Evolutionary conservation across 139 green algal species (phyloP).

Genomic region (Zygnema cylindricum): DNA sequence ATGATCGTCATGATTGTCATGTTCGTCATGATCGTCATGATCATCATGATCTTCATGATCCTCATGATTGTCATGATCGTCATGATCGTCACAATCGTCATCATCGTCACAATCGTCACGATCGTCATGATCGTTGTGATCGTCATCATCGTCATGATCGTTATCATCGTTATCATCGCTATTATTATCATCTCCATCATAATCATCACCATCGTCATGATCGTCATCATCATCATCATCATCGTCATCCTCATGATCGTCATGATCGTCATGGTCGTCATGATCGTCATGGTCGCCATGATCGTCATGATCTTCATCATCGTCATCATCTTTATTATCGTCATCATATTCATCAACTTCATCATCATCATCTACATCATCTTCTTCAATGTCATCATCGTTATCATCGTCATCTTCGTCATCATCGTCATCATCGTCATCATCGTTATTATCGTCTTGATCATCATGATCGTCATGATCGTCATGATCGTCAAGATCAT

Average conservation of each 20-base stretch:
- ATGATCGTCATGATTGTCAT: too few species aligned
- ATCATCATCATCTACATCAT: constrained; percentile 13
- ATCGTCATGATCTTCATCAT: neutral
- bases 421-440: constrained; percentile 12
- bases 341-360: constrained; percentile 4
- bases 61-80: too few species aligned
- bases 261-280: too few species aligned
- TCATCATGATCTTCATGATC: too few species aligned
- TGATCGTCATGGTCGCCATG: too few species aligned
- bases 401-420: constrained; percentile 13
- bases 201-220: too few species aligned
- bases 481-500: too few species aligned
- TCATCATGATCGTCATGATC: too few species aligned
- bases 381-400: constrained; percentile 8
- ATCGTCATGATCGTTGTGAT: too few species aligned
- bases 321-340: neutral
- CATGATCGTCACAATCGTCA: neutral
- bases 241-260: neutral
- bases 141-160: too few species aligned
- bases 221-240: constrained; percentile 24
- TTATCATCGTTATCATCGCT: neutral
- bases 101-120: neutral
- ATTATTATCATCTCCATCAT: neutral
- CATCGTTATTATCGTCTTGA: too few species aligned
- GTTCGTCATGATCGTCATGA: too few species aligned